A percentile compares a stretch with the other conserved stretches of the same genome.
phyloP scores from a whole-genome alignment of 345 rosid genomes.

The Microthlaspi erraticum region DNA sequence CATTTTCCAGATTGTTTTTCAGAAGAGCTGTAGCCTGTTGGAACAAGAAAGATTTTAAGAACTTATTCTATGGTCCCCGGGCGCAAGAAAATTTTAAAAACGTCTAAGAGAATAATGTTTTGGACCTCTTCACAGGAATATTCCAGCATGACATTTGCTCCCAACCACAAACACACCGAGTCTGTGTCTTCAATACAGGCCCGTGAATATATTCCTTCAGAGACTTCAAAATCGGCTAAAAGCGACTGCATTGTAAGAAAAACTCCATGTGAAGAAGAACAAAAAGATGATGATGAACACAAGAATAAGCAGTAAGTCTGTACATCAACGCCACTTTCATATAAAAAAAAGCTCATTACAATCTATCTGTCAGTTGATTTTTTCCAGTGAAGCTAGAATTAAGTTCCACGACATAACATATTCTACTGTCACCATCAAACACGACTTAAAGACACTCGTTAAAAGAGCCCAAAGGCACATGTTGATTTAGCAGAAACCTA shows the following conservation, averaged over 20 bases:
- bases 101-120: slow-evolving; percentile 16
- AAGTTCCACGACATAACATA: slow-evolving; percentile 22
- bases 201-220: slow-evolving; percentile 92
- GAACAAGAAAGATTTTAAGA: slow-evolving; percentile 28
- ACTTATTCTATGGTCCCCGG: slow-evolving; percentile 39
- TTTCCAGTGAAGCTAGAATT: slow-evolving; percentile 24
- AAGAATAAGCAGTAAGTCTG: slow-evolving; percentile 14
- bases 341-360: neutral
- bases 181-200: slow-evolving; percentile 71
- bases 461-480: neutral
- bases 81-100: slow-evolving; percentile 13
- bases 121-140: slow-evolving; percentile 86
- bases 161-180: slow-evolving; percentile 92
- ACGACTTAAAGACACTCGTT: slow-evolving; percentile 14
- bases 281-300: neutral
- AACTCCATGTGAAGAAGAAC: slow-evolving; percentile 7
- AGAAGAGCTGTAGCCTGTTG: slow-evolving; percentile 76
- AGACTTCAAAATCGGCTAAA: slow-evolving; percentile 88
- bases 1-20: slow-evolving; percentile 84
- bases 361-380: slow-evolving; percentile 11
- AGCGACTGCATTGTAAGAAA: slow-evolving; percentile 54
- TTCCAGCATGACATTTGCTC: slow-evolving; percentile 97
- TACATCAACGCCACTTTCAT: slow-evolving; percentile 14
- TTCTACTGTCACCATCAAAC: slow-evolving; percentile 26
- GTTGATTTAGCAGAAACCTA: neutral